Evolutionary conservation across 352 stramenopile species (phyloP).

Genomic region (Pythium brachiatum): DNA sequence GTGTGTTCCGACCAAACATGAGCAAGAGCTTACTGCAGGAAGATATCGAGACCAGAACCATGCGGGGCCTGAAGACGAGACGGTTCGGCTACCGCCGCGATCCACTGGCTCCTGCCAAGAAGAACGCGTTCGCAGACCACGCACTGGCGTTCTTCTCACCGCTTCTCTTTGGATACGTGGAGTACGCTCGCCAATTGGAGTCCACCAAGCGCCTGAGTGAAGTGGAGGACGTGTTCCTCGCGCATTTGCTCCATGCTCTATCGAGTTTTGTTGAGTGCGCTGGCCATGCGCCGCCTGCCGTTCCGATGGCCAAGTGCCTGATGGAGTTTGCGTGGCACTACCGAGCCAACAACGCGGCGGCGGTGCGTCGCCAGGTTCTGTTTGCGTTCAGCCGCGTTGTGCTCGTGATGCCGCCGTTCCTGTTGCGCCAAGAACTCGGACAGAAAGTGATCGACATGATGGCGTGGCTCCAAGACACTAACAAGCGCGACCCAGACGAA

Average conservation of each 20-base stretch:
- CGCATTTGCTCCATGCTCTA: constrained; percentile 66
- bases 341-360: constrained; percentile 37
- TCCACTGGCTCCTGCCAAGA: constrained; percentile 40
- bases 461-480: constrained; percentile 52
- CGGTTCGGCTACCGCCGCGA: constrained; percentile 70
- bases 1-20: constrained; percentile 25
- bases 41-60: constrained; percentile 42
- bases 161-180: constrained; percentile 65
- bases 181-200: constrained; percentile 44
- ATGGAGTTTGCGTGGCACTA: constrained; percentile 71
- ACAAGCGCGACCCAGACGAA: constrained; percentile 49
- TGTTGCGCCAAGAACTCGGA: constrained; percentile 57
- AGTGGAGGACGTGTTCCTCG: constrained; percentile 66
- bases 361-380: constrained; percentile 69
- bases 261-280: constrained; percentile 68
- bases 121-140: constrained; percentile 62
- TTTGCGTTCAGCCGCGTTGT: constrained; percentile 73
- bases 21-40: constrained; percentile 49
- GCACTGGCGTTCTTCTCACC: constrained; percentile 73
- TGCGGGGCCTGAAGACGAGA: constrained; percentile 55
- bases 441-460: constrained; percentile 43
- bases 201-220: constrained; percentile 33
- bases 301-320: constrained; percentile 69
- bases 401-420: constrained; percentile 49
- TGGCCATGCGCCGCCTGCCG: constrained; percentile 48